Evolutionary conservation across 202 grass and related monocot genomes (phyloP), one percentile per base, ranked within the genome.

Genomic region (Panicum virgatum): DNA sequence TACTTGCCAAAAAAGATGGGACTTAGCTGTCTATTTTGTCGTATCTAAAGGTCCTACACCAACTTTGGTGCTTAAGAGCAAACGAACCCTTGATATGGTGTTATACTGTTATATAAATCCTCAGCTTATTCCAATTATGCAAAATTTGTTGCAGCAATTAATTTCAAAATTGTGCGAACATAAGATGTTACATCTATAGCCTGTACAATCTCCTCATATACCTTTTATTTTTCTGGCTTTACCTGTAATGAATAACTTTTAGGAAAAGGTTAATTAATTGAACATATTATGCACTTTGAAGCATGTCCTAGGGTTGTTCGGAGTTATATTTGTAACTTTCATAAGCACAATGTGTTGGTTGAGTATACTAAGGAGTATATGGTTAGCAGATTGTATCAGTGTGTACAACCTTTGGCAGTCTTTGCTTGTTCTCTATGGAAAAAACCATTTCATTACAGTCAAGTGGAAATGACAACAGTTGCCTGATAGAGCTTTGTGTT

Each of bases 121-220:
- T 34, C 52, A 12, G 26, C 12, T 11, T 61, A 9, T 52, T 68
- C 59, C 40, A 62, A 12, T 27, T 61, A 37, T 7, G 9, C 14
- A 40, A 63, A 34, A 34, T 34, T 34, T 6, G 39, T 12, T n/a
- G 5, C 18, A 59, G 58, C 15, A 20, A 27, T 80, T 72, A 73
- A 3, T 10, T 26, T 32, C 26, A 10, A 50, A 64, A 18, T 19
- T 82, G 43, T 34, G 3, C 15, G 30, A 74, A 19, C 22, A 32
- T 72, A 9, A n/a, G n/a, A n/a, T 10, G 20, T 9, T 73, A 52
- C 18, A 22, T 83, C 32, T 83, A 83, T 26, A 20, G 6, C 75
- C 8, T 76, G 13, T 69, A 5, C 13, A 43, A 3, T 69, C 42
- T 69, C 14, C 7, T 58, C 2, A 3, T 0, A n/a, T n/a, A 18